phyloP scores from a whole-genome alignment of 2,329 filamentous ascomycete genomes.

The Fusarium denticulatum region DNA sequence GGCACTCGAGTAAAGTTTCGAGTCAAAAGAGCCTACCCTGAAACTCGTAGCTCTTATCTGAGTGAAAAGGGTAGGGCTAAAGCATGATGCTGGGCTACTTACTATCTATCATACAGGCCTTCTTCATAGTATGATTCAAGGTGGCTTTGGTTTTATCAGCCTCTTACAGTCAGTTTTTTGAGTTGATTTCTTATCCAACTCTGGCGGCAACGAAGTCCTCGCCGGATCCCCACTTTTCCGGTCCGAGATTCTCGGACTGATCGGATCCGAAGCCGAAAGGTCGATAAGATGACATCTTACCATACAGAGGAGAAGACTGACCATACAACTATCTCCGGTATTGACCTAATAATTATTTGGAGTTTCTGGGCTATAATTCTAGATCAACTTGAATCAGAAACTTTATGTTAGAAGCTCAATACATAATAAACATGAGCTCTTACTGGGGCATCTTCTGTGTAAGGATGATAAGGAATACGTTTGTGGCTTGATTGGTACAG shows the following conservation, averaged over 20 bases:
- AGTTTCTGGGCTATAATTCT: no score
- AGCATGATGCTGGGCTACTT: neutral
- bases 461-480: neutral
- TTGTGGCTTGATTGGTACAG: neutral
- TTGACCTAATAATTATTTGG: neutral
- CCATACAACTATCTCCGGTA: no score
- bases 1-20: neutral
- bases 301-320: no score
- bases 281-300: neutral
- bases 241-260: neutral
- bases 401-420: no score
- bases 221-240: neutral
- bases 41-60: neutral
- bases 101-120: neutral
- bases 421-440: neutral
- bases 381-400: neutral
- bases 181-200: neutral
- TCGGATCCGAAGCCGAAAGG: neutral
- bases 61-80: neutral
- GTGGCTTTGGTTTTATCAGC: neutral
- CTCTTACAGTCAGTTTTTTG: neutral
- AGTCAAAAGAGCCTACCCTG: neutral
- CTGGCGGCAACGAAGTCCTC: neutral
- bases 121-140: neutral
- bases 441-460: neutral